Evolutionary conservation across 257 asterid genomes (phyloP), one percentile per base, ranked within the genome.

Genomic region (Jacaranda copaia): DNA sequence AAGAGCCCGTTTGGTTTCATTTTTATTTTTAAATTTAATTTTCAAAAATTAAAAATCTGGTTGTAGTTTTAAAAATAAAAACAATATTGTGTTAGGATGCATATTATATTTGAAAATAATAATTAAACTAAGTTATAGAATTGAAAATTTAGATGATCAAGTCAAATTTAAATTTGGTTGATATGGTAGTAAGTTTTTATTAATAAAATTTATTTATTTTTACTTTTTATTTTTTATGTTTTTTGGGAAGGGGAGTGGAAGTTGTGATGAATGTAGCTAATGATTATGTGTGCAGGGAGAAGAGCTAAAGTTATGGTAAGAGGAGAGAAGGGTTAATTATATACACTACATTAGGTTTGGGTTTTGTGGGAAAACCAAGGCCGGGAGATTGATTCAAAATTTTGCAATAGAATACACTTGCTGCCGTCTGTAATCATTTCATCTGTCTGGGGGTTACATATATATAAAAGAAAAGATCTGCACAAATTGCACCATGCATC

Each of bases 341-440:
- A 84, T 85, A 42, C 6, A 42, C 46, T 4, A 42, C 46, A 42
- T 42, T 42, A 42, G 46, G 82, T 79, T 62, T 38, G 61, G 72
- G 63, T 42, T 42, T 75, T 75, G 53, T n/a, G 58, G 70, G 67
- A 83, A 79, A 84, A 74, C 55, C 63, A 79, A 88, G 43, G 79
- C 77, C 36, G 82, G 71, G 58, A 63, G 51, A 16, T 0, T 25
- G 32, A 25, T 25, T 25, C 1, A 78, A 71, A 39, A 12, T 25
- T 7, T 5, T 35, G 42, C 20, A 39, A 60, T 76, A 61, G 80
- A 73, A 25, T 25, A 25, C 32, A 25, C 32, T 25, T 25, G 75
- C 51, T 83, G 82, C 57, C 79, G 72, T 62, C 81, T 40, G 83
- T 83, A 84, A 86, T 89, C 68, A 88, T 89, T 86, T 77, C 79